Base-by-base conservation (phyloP, 2,329 filamentous ascomycete species). In the Colletotrichum melonis region DNA sequence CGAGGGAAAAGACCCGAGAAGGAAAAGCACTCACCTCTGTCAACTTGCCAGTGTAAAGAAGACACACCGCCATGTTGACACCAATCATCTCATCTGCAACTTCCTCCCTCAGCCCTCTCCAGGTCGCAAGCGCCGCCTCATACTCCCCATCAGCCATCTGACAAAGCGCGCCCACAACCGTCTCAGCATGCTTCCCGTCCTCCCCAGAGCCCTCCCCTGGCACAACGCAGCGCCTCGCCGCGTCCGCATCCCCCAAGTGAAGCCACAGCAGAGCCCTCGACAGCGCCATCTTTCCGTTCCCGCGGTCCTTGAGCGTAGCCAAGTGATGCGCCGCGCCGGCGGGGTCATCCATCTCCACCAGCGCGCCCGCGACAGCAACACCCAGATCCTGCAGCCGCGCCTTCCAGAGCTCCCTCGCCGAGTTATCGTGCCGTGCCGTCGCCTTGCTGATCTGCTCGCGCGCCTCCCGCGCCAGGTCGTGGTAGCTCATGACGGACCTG, bases 331-430 rank as follows among this genome's bases (percentile, higher is more conserved):
- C 91, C 0, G 96, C 97, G 5, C 94, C 94, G 2, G 93, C 91
- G 0, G 97, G 81, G 79, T 99, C 96, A 9, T 95, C 94, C 92
- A 98, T 97, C 81, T 97, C 94, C 6, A 96, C 88, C 32, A 97
- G 83, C 0, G 92, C 92, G 16, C 89, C 88, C 0, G 90, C 90
- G 1, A 93, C 90, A 69, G 88, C 84, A 57, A 93, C 86, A 0
- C 95, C 95, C 2, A 98, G 86, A 75, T 98, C 95, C 1, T 87
- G 84, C 1, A 98, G 86, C 30, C 96, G 85, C 1, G 84, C 83
- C 76, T 90, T 91, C 96, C 96, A 98, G 6, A 93, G 77, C 75
- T 88, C 85, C 19, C 87, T 84, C 26, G 90, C 89, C 1, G 90
- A 86, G 63, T 88, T 86, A 11, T 89, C 87, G 52, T 86, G 85